Percentiles rank a stretch among this genome's conserved stretches.
These are phyloP conservation scores for Fonsecaea monophora DNA, from an alignment of 2,329 filamentous ascomycete species.

Conservation along the genomic window DNA sequence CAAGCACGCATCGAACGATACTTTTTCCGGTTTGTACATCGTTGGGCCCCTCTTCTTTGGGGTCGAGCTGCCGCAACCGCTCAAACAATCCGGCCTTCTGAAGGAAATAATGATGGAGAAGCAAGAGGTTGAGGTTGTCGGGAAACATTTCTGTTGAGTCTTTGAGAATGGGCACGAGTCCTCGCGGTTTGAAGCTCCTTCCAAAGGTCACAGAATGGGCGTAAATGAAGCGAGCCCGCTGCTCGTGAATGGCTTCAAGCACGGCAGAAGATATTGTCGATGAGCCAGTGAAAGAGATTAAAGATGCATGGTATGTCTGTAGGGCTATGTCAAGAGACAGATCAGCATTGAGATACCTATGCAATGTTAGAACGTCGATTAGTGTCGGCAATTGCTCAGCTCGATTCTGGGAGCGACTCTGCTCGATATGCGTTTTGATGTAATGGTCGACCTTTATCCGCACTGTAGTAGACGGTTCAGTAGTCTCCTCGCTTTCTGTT, in stretches of 20 bases:
- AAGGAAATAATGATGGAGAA: constrained; percentile 76
- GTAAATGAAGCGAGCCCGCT: constrained; percentile 61
- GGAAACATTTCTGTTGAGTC: constrained; percentile 71
- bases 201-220: constrained; percentile 67
- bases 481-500: constrained; percentile 24
- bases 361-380: constrained; percentile 68
- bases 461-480: constrained; percentile 23
- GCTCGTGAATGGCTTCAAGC: constrained; percentile 26
- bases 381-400: constrained; percentile 59
- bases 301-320: constrained; percentile 43
- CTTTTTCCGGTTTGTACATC: constrained; percentile 38
- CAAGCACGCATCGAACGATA: constrained; percentile 53
- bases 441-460: constrained; percentile 51
- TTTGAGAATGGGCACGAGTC: constrained; percentile 68
- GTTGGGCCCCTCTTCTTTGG: constrained; percentile 38
- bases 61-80: constrained; percentile 69
- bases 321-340: constrained; percentile 48
- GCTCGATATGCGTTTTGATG: constrained; percentile 61
- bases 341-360: constrained; percentile 67
- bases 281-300: not conserved
- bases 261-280: not conserved
- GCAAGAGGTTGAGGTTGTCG: constrained; percentile 76
- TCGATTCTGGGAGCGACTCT: constrained; percentile 58
- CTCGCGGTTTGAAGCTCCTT: constrained; percentile 68
- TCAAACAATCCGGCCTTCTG: constrained; percentile 75